A percentile compares a stretch with the other conserved stretches of the same genome.
These are phyloP conservation scores for Scheffersomyces coipomensis DNA, from an alignment of 805 yeast species.

Conservation along the genomic window DNA sequence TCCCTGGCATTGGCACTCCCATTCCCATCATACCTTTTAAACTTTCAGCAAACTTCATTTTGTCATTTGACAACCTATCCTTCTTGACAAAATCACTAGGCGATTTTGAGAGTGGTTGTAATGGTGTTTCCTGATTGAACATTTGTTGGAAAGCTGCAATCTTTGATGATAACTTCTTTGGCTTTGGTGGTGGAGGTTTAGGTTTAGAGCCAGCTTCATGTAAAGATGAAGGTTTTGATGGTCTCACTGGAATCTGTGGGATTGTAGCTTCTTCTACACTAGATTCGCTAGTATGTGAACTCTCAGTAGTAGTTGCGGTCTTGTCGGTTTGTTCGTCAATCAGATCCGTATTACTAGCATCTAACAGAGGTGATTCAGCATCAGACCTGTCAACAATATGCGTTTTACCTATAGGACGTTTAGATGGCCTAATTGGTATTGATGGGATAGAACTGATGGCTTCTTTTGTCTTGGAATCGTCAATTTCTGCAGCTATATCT, in stretches of 20 bases:
- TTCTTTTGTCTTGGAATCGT: not conserved
- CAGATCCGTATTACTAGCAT: not conserved
- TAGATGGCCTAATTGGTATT: not conserved
- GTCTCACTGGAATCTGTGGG: slow-evolving; percentile 5
- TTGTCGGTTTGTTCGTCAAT: no score
- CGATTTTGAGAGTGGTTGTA: not conserved
- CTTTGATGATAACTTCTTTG: slow-evolving; percentile 74
- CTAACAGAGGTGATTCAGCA: not conserved
- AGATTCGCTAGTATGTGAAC: no score
- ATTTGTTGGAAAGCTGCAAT: slow-evolving; percentile 77
- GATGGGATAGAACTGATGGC: not conserved
- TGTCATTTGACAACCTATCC: slow-evolving; percentile 31
- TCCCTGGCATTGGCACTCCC: slow-evolving; percentile 53
- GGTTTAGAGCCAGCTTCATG: slow-evolving; percentile 6
- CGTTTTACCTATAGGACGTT: not conserved
- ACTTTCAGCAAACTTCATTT: slow-evolving; percentile 53
- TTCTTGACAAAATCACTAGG: not conserved
- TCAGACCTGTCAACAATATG: not conserved
- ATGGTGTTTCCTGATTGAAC: slow-evolving; percentile 9
- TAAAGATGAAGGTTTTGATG: slow-evolving; percentile 5
- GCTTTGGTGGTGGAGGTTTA: slow-evolving; percentile 60
- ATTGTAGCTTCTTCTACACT: no score
- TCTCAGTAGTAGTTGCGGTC: no score
- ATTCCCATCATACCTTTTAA: slow-evolving; percentile 57
- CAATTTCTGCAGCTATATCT: not conserved